Conservation (phyloP, 371 early-diverging fungal species). For the Blakeslea trispora region DNA sequence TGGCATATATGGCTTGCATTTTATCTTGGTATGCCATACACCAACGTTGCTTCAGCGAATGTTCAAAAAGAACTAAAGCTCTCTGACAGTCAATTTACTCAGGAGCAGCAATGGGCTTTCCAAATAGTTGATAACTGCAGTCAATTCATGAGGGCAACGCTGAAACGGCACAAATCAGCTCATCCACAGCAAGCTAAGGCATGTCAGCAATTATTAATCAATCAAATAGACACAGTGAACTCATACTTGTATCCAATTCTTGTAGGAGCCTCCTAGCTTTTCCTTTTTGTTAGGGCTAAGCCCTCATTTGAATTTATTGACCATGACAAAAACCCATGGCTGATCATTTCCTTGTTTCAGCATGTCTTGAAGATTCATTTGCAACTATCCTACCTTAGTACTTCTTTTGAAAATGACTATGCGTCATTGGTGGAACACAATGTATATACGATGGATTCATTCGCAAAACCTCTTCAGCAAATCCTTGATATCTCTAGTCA, state of each 20-base stretch:
- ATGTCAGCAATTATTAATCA: no score
- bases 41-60: neutral
- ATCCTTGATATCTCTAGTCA: no score
- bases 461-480: no score
- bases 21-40: conserved; percentile 19
- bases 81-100: neutral
- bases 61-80: neutral
- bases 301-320: neutral
- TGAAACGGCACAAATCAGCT: conserved; percentile 6
- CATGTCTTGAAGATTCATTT: neutral
- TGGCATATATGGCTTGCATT: conserved; percentile 29
- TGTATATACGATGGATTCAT: no score
- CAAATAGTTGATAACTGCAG: conserved; percentile 16
- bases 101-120: conserved; percentile 20
- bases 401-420: no score
- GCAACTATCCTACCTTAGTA: neutral
- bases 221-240: no score
- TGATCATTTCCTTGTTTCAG: neutral
- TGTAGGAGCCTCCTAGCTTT: neutral
- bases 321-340: conserved; percentile 1
- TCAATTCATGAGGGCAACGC: conserved; percentile 13
- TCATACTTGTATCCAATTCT: neutral
- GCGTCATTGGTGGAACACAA: neutral
- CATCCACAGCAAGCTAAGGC: conserved; percentile 9
- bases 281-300: neutral